Percentiles rank a stretch among this genome's conserved stretches.
phyloP scores from a whole-genome alignment of 176 grass and related monocot species.

The Hyparrhenia diplandra region DNA sequence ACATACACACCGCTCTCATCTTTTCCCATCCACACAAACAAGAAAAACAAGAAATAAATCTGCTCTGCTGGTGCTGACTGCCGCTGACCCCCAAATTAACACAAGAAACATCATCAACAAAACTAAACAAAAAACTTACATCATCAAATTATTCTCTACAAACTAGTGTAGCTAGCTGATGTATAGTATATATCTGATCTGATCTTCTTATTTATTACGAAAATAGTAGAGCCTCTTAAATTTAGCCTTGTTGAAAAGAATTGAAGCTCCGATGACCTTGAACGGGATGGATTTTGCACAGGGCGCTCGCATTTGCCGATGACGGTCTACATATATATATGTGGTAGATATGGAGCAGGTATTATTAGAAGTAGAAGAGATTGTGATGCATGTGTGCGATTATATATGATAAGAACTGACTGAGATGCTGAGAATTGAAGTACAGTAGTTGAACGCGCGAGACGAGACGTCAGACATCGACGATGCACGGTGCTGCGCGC shows the following conservation, averaged over 20 bases:
- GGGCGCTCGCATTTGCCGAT: background rate
- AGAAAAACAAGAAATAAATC: background rate
- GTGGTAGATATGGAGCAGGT: background rate
- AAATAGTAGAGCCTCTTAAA: background rate
- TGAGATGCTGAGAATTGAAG: no score
- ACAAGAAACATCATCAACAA: no score
- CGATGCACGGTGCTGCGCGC: slow-evolving; percentile 31
- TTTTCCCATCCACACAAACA: background rate
- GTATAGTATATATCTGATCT: background rate
- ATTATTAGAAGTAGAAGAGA: background rate
- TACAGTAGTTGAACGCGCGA: no score
- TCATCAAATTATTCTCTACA: no score
- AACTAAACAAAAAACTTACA: no score
- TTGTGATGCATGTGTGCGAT: no score
- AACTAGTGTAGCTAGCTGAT: background rate
- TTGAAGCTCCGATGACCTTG: background rate
- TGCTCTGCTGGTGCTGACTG: no score
- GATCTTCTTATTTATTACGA: background rate
- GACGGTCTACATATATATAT: background rate
- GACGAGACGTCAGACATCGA: slow-evolving; percentile 46
- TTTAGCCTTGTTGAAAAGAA: background rate
- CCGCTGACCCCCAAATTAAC: no score
- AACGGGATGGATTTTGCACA: background rate
- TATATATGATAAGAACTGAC: background rate
- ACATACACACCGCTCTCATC: background rate